Percentiles rank a stretch among this genome's conserved stretches.
Evolutionary conservation across 176 grass and related monocot species (phyloP).

Genomic region (Aegilops umbellulata): DNA sequence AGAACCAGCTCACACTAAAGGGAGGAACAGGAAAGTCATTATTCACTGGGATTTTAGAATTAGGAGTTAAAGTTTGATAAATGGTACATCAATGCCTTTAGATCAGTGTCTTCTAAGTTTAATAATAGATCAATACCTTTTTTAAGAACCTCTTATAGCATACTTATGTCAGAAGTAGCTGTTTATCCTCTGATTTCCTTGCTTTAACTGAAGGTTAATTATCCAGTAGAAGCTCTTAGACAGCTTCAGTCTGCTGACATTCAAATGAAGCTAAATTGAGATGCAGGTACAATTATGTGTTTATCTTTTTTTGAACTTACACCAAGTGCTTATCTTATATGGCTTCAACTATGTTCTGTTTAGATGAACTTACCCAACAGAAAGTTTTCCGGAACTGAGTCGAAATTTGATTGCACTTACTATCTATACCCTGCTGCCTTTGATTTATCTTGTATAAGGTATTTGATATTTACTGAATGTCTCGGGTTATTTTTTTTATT

Average conservation of each 20-base stretch:
- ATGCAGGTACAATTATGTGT: conserved; percentile 50
- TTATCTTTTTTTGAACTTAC: not conserved
- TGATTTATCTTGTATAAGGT: not conserved
- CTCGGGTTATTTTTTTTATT: not conserved
- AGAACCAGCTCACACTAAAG: not conserved
- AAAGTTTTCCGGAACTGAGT: not conserved
- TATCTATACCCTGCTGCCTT: not conserved
- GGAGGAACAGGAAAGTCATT: not conserved
- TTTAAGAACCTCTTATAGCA: not conserved
- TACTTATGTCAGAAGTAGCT: conserved; percentile 19
- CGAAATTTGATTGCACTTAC: conserved; percentile 1
- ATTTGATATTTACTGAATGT: not conserved
- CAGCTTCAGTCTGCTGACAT: conserved; percentile 48
- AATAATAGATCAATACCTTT: not conserved
- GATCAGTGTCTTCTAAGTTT: not conserved
- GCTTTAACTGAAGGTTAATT: conserved; percentile 62
- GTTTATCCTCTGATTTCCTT: conserved; percentile 21
- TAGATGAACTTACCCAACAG: not conserved
- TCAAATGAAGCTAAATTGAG: conserved; percentile 69
- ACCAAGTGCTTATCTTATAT: not conserved
- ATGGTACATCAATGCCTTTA: not conserved
- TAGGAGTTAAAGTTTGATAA: not conserved
- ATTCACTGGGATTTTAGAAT: not conserved
- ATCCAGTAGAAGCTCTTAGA: conserved; percentile 84
- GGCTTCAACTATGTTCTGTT: conserved; percentile 1